Evolutionary conservation across 2,329 filamentous ascomycete species (phyloP).

Genomic region (Alternaria hordeiaustralica): DNA sequence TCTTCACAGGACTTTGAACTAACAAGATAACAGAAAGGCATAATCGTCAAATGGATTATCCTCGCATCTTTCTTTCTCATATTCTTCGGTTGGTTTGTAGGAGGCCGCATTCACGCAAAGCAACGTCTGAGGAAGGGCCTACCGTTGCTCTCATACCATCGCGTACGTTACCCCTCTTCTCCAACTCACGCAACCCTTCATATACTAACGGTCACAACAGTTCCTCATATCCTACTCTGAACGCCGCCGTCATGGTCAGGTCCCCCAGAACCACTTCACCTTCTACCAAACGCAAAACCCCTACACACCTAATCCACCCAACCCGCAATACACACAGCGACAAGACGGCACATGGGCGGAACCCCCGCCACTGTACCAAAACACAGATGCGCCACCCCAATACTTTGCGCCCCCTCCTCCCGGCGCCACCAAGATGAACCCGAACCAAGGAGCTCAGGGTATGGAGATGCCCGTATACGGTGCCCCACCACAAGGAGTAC

Average conservation of each 20-base stretch:
- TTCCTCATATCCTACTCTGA: slow-evolving; percentile 52
- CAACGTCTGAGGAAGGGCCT: slow-evolving; percentile 69
- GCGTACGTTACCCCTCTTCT: slow-evolving; percentile 43
- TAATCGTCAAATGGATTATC: slow-evolving; percentile 74
- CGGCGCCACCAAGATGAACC: slow-evolving; percentile 38
- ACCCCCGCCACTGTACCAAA: slow-evolving; percentile 44
- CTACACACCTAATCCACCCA: slow-evolving; percentile 9
- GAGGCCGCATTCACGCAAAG: slow-evolving; percentile 74
- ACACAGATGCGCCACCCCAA: slow-evolving; percentile 43
- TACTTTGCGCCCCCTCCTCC: slow-evolving; percentile 43
- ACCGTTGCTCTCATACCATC: slow-evolving; percentile 72
- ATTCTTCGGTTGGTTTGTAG: slow-evolving; percentile 67
- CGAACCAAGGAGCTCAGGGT: slow-evolving; percentile 26
- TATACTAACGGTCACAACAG: slow-evolving; percentile 25
- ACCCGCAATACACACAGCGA: slow-evolving; percentile 29
- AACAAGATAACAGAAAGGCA: slow-evolving; percentile 58
- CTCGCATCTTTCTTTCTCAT: slow-evolving; percentile 67
- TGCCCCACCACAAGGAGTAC: slow-evolving; percentile 3
- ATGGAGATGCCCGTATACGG: slow-evolving; percentile 41
- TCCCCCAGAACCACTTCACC: slow-evolving; percentile 47
- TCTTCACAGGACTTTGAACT: background rate
- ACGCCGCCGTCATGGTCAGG: slow-evolving; percentile 43
- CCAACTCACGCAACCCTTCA: background rate
- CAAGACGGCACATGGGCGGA: slow-evolving; percentile 41
- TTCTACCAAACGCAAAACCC: slow-evolving; percentile 45